Percentiles rank a stretch among this genome's conserved stretches.
phyloP scores from a whole-genome alignment of 441 rosid species.

The Adansonia gregorii region DNA sequence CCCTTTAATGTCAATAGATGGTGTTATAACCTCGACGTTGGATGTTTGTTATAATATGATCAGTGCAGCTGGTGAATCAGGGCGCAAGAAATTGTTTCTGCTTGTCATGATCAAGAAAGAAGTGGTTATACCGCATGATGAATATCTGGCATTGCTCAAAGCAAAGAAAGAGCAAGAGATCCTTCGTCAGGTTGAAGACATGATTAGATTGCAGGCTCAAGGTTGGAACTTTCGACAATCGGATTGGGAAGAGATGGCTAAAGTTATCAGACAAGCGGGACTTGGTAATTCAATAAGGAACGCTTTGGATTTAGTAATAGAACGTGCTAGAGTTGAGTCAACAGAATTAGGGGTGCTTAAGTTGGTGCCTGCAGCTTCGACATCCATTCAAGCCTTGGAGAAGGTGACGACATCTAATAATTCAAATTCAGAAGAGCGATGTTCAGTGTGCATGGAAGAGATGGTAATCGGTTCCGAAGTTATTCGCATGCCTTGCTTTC shows the following conservation, averaged over 20 bases:
- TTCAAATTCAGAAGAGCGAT: background rate
- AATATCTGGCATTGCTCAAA: background rate
- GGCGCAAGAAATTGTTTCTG: background rate
- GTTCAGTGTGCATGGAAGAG: background rate
- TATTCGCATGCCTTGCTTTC: conserved; percentile 26
- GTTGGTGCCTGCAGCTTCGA: background rate
- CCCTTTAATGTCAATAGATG: background rate
- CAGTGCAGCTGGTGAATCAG: background rate
- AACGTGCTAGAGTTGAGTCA: background rate
- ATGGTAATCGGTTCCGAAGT: background rate
- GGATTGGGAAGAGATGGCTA: background rate
- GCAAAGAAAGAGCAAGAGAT: background rate
- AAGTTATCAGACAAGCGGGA: background rate
- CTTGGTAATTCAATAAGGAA: background rate
- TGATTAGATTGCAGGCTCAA: background rate
- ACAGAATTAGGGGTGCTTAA: background rate
- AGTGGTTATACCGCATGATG: background rate
- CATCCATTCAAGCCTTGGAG: background rate
- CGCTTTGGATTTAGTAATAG: background rate
- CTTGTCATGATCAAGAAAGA: background rate
- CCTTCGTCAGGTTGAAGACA: background rate
- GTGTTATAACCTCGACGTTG: background rate
- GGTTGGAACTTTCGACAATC: background rate
- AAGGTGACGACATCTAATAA: background rate
- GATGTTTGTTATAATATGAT: background rate